Base-by-base conservation (phyloP, 2,329 filamentous ascomycete species). In the Curvularia eragrostidis region DNA sequence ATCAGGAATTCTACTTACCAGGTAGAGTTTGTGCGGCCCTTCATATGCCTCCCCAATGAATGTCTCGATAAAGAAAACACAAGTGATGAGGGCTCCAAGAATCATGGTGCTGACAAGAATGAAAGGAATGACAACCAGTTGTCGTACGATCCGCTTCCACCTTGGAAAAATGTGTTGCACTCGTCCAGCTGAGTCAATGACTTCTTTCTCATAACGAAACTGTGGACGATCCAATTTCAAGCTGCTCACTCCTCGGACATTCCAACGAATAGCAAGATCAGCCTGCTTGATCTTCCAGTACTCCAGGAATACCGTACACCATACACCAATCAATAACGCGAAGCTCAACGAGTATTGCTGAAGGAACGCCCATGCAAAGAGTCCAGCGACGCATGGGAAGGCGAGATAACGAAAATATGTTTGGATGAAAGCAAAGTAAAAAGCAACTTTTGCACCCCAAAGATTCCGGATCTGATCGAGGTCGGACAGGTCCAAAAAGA, bases 401-500 rank as follows among this genome's bases (percentile, higher is more conserved):
- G 64, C 60, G 3, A 75, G 59, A 9, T 66, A 72, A 9, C 67
- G 61, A 38, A 75, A 70, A 56, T 75, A 75, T 2, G 69, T 71
- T 47, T 75, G 72, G 5, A 75, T 59, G 34, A 75, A 75, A 4
- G 73, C 72, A 51, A 75, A 75, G 54, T 75, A 75, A 52, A 75
- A 75, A 13, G 73, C 73, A 10, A 74, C 81, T 74, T 87, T 89
- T 76, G 94, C 89, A 48, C 91, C 91, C 75, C 93, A 92, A 63
- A 88, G 83, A 71, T 92, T 84, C 24, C 90, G 86, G 61, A 96
- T 92, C 46, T 86, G 83, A 70, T 90, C 86, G n/a, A 96, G 80
- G 68, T 92, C 86, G 48, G 83, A 76, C 34, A 86, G 78, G 52
- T 87, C 85, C 23, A 93, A 80, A 42, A 88, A 82, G 59, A 89